Base-by-base conservation (phyloP, 495 filamentous ascomycete species). In the Neurospora sp. region DNA sequence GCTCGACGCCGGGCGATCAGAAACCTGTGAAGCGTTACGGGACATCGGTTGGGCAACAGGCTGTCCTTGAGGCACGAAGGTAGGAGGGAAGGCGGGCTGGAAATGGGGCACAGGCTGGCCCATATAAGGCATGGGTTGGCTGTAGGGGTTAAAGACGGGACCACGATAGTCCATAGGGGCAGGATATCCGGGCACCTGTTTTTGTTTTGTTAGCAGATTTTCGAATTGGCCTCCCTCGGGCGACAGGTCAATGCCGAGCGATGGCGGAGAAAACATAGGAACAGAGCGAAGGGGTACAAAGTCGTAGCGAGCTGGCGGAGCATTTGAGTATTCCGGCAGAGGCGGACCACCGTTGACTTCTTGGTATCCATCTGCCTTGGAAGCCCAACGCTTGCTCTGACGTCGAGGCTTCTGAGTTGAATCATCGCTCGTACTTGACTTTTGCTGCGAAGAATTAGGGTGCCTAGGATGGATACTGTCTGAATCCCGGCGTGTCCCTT, bases 11-110 rank as follows among this genome's bases (percentile, higher is more conserved):
- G 94, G 93, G 70, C 93, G 89, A 75, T 96, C 79, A 31, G 91
- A 94, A 44, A 94, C 83, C 78, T 96, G 91, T 8, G 94, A 97
- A 4, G 92, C 88, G 69, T 89, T 91, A 76, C 94, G 91, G 8
- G 94, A 95, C 89, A 97, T 92, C 10, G 90, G 83, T 27, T 89
- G 87, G 17, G 89, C 78, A 82, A 79, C 88, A 86, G 65, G 84
- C 83, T 76, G 84, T 79, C 73, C 83, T 84, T 75, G 90, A 81
- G 70, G 77, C 76, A 76, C 73, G 69, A 73, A 79, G 22, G 53
- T 65, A 27, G 86, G 90, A 77, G 86, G 73, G 73, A 84, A 84
- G 72, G 83, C 35, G 69, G 84, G 76, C 70, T 82, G 72, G 81
- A 88, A 48, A 73, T 84, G 80, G 77, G 80, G 80, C 20, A 76